Evolutionary conservation across 768 basidiomycete species (phyloP).

Genomic region (Suillus hirtellus): DNA sequence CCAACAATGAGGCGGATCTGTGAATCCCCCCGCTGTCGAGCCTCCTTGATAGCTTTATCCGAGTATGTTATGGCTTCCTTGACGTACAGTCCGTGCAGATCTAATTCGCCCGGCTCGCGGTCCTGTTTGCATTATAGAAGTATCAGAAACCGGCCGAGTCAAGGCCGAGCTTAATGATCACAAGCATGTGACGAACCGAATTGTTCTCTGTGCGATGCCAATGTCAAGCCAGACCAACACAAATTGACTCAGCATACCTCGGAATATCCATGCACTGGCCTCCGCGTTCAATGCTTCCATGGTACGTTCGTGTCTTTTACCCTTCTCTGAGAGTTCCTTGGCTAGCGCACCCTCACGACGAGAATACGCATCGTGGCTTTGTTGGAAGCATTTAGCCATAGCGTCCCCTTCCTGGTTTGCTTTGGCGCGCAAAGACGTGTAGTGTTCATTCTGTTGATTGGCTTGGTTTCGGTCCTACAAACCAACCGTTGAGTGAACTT

Average conservation of each 20-base stretch:
- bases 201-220: conserved; percentile 63
- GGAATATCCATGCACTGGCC: conserved; percentile 87
- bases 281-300: conserved; percentile 81
- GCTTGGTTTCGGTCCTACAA: conserved; percentile 53
- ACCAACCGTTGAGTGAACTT: not conserved
- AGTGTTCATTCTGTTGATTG: conserved; percentile 72
- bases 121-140: conserved; percentile 44
- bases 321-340: conserved; percentile 78
- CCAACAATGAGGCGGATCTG: conserved; percentile 86
- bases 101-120: conserved; percentile 72
- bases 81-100: conserved; percentile 91
- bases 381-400: conserved; percentile 71
- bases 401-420: conserved; percentile 79
- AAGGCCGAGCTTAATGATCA: not conserved
- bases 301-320: conserved; percentile 72
- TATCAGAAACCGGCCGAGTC: too few species aligned
- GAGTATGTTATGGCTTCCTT: conserved; percentile 83
- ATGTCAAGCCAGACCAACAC: conserved; percentile 7
- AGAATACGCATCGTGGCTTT: conserved; percentile 75
- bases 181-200: conserved; percentile 40
- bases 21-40: conserved; percentile 59
- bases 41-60: conserved; percentile 69
- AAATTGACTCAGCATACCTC: conserved; percentile 29
- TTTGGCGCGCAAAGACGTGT: conserved; percentile 65
- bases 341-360: conserved; percentile 74